phyloP scores from a whole-genome alignment of 2,329 filamentous ascomycete species.

The Setomelanomma holmii region DNA sequence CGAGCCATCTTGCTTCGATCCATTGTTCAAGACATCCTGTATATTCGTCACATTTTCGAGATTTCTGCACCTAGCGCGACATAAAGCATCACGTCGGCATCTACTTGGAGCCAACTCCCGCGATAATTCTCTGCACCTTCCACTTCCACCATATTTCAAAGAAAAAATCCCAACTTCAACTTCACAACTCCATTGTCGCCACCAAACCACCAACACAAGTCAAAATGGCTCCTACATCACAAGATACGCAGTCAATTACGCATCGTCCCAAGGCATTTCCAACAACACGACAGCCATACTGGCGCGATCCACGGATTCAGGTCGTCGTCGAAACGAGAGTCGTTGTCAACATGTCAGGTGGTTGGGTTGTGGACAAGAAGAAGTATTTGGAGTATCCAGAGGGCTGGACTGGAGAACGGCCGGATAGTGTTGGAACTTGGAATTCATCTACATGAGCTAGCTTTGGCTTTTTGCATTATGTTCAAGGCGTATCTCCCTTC shows the following conservation, averaged over 20 bases:
- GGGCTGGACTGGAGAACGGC: neutral
- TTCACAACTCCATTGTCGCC: too few relatives aligned
- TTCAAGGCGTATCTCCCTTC: neutral
- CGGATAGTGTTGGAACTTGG: neutral
- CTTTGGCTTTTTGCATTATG: too few relatives aligned
- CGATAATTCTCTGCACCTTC: too few relatives aligned
- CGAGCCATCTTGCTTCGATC: too few relatives aligned
- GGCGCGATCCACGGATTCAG: neutral
- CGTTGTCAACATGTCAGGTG: neutral
- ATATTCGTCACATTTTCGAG: too few relatives aligned
- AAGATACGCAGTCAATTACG: neutral
- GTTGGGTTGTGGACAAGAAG: conserved; percentile 3
- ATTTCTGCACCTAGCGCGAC: too few relatives aligned
- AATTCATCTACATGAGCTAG: too few relatives aligned
- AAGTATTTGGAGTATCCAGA: conserved; percentile 3
- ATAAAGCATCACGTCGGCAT: too few relatives aligned
- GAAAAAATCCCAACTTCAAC: too few relatives aligned
- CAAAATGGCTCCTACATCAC: neutral
- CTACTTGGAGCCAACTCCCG: too few relatives aligned
- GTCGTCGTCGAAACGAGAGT: conserved; percentile 1
- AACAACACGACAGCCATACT: conserved; percentile 1
- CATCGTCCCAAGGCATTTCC: neutral
- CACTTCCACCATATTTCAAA: too few relatives aligned
- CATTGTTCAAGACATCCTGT: too few relatives aligned
- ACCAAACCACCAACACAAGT: neutral